Evolutionary conservation across 148 eudicot genomes (phyloP), one percentile per base, ranked within the genome.

Genomic region (Rheum nobile): DNA sequence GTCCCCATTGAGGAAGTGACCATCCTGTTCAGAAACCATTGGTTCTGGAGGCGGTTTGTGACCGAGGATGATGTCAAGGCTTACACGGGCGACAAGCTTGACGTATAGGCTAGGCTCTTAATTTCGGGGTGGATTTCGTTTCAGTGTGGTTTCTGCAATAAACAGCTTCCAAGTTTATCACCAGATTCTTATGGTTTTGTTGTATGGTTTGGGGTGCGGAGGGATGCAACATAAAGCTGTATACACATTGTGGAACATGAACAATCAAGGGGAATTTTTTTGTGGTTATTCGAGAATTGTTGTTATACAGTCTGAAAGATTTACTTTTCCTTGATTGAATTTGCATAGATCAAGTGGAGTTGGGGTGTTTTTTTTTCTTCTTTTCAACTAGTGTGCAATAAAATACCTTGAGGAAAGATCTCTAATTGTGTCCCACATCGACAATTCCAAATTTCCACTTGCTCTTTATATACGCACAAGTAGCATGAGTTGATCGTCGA

Each of bases 1-100:
- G 75, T 80, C 57, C 83, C 83, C 5, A 80, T 80, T 28, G 83
- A 80, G 37, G 70, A 70, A 73, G 77, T 80, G 32, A 55, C 17
- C 22, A 6, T 35, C 11, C 65, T 80, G 57, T 80, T 79, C 79
- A 43, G 67, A 54, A 72, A 71, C 48, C 83, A 80, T 37, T 80
- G 83, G 80, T 80, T 74, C 63, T 80, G 83, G 83, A 76, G 46
- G 43, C 47, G 43, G 6, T 65, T 13, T 47, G 35, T 75, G 31
- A 59, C 47, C 1, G 77, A 75, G 0, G 72, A 59, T 1, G 76
- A 75, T 43, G 72, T 52, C 43, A 73, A 21, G 75, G 67, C 65
- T 50, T 29, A 71, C 74, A 28, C 32, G 13, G 74, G 74, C 7
- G 54, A 47, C 9, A 71, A 71, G 50, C 35, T 38, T 42, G 37